Evolutionary conservation across 2,329 filamentous ascomycete species (phyloP), one percentile per base, ranked within the genome.

Genomic region (Chlorencoelia australis): DNA sequence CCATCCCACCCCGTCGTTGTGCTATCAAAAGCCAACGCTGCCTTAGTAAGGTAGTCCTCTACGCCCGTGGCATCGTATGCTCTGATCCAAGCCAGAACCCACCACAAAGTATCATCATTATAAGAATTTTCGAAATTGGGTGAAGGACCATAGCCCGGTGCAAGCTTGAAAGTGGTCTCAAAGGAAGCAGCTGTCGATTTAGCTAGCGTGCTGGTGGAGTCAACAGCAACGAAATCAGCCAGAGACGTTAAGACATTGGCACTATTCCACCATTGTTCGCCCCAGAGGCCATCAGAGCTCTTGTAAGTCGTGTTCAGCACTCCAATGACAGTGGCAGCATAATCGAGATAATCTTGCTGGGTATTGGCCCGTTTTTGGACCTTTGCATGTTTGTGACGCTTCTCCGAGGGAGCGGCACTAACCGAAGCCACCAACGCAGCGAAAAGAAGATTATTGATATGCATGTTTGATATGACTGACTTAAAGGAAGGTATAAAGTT

Each of bases 261-360:
- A 33, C 69, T 69, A 49, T 82, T 80, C 81, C 82, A 86, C 82
- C 82, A 86, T n/a, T n/a, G n/a, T n/a, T n/a, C n/a, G 35, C 71
- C 59, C 75, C 76, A 85, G 6, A 82, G 62, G 2, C 80, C 80
- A 1, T 67, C 73, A 2, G 54, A 49, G 50, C 77, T 67, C 54
- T 82, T 83, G 18, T 36, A 40, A 3, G 10, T 13, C 3, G 21
- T 21, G 20, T 40, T 32, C 5, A 40, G 14, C 4, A 33, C 21
- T 4, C 36, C 32, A 17, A 40, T 40, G 8, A 18, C 20, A 8
- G 37, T 31, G 4, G 28, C 29, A 2, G 33, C 32, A 17, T 40
- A 40, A 6, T 31, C 27, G n/a, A 35, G 37, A 14, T 27, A 40
- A 5, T 35, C 25, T n/a, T n/a, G n/a, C n/a, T n/a, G n/a, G n/a